phyloP scores from a whole-genome alignment of 2,329 filamentous ascomycete genomes.

The Fonsecaea pugnacius region DNA sequence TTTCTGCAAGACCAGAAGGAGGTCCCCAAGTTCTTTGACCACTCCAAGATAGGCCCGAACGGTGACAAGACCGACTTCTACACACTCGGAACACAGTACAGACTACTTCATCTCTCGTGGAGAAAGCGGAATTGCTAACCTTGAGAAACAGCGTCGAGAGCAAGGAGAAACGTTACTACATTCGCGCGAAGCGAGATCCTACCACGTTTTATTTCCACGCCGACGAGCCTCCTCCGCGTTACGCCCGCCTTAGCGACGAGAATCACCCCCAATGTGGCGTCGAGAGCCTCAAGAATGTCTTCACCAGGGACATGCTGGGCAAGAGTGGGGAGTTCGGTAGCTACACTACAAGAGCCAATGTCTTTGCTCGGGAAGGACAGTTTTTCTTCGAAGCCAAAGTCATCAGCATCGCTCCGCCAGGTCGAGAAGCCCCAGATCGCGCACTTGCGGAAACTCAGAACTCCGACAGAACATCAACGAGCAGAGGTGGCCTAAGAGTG shows the following conservation, averaged over 20 bases:
- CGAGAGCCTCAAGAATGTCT: slow-evolving; percentile 75
- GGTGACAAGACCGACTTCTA: slow-evolving; percentile 38
- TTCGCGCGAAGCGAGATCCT: slow-evolving; percentile 37
- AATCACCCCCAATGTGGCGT: slow-evolving; percentile 61
- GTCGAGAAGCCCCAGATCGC: slow-evolving; percentile 55
- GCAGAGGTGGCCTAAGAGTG: slow-evolving; percentile 53
- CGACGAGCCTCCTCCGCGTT: slow-evolving; percentile 82
- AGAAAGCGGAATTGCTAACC: slow-evolving; percentile 1
- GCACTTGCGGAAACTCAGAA: slow-evolving; percentile 36
- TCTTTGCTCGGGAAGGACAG: slow-evolving; percentile 83
- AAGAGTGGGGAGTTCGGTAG: slow-evolving; percentile 78
- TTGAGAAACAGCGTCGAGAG: slow-evolving; percentile 35
- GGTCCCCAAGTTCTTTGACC: slow-evolving; percentile 35
- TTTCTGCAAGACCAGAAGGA: slow-evolving; percentile 38
- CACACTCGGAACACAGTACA: slow-evolving; percentile 37
- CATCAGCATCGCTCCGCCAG: slow-evolving; percentile 60
- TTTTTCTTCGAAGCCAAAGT: slow-evolving; percentile 96
- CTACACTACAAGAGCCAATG: slow-evolving; percentile 88
- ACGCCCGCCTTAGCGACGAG: slow-evolving; percentile 86
- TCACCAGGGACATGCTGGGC: slow-evolving; percentile 73
- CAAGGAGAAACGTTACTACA: slow-evolving; percentile 37
- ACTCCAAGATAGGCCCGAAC: slow-evolving; percentile 33
- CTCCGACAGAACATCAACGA: slow-evolving; percentile 33
- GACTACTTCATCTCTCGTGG: not conserved
- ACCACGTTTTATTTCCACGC: slow-evolving; percentile 38